Base-by-base conservation (phyloP, 2,329 filamentous ascomycete genomes). In the Botrytis cinerea region DNA sequence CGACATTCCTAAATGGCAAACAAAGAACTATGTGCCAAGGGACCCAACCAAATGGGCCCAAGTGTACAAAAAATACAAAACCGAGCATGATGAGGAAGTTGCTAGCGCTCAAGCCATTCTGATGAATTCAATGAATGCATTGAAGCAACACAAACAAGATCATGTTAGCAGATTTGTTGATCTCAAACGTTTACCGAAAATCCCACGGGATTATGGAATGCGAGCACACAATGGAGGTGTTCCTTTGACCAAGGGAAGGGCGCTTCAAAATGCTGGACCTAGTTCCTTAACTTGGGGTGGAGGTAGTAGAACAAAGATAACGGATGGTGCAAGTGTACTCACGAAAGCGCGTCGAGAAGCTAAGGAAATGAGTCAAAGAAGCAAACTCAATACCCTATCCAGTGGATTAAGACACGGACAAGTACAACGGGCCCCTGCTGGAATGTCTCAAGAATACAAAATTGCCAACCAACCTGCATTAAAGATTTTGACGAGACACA, bases 41-140 rank as follows among this genome's bases (percentile, higher is more conserved):
- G 87, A 93, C 75, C 89, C 91, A 0, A 85, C 85, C 51, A 90
- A 89, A 74, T 98, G 94, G 94, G 89, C 91, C 80, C 89, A 91
- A 72, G 86, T 97, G 22, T 98, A 97, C 83, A 84, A 87, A 76
- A 89, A 90, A 75, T 91, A 95, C 79, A 86, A 88, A 76, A 85
- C 84, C 60, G 85, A 91, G 75, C 87, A 90, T 54, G 84, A 88
- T 48, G 83, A 86, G 70, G 85, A 88, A 70, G 85, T 91, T 12
- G 84, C 85, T 7, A 84, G 85, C 35, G 90, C 91, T 76, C 86
- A 89, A 73, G 86, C 85, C 74, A 85, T 84, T 71, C 84, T 94
- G 9, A 71, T 76, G 73, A 87, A 85, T 78, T 85, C 84, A 64
- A 86, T 87, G 60, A 83, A 92, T 63, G 87, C 86, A 22, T 85